These are phyloP conservation scores for Fragilaria crotonensis DNA, from an alignment of 108 stramenopile genomes.

Conservation along the genomic window DNA sequence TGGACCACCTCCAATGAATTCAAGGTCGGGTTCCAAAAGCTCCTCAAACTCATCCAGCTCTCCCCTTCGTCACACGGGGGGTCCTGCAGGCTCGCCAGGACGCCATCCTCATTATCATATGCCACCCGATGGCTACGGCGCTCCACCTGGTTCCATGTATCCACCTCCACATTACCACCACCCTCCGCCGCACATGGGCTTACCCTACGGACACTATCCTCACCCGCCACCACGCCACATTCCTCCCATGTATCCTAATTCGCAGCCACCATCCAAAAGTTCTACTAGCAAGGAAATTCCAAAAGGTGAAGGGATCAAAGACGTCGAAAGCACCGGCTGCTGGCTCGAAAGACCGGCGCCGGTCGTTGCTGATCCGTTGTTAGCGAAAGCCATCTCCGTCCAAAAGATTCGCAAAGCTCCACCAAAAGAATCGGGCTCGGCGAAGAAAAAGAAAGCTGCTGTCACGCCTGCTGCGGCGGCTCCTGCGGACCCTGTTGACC, in stretches of 20 bases:
- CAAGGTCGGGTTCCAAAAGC: constrained; percentile 12
- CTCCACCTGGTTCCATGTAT: too few relatives aligned
- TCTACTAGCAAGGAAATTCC: not conserved
- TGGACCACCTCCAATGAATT: constrained; percentile 29
- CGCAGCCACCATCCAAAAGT: constrained; percentile 20
- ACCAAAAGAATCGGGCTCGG: constrained; percentile 5
- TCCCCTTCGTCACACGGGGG: too few relatives aligned
- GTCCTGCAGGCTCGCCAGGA: too few relatives aligned
- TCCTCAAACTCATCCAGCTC: too few relatives aligned
- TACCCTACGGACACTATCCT: constrained; percentile 28
- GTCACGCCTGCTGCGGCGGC: constrained; percentile 3
- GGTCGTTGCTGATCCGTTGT: too few relatives aligned
- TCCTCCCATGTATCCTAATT: constrained; percentile 36
- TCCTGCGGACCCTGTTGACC: constrained; percentile 25
- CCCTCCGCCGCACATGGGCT: too few relatives aligned
- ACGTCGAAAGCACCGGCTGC: constrained; percentile 14
- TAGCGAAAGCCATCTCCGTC: constrained; percentile 13
- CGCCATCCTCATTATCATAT: too few relatives aligned
- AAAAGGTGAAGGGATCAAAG: constrained; percentile 8
- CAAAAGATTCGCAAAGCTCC: not conserved
- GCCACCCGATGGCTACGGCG: too few relatives aligned
- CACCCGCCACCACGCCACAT: constrained; percentile 27
- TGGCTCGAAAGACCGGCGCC: too few relatives aligned
- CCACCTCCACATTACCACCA: constrained; percentile 2
- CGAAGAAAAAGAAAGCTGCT: too few relatives aligned